Base-by-base conservation (phyloP, 768 basidiomycete species). In the Boletus rubescentipes region DNA sequence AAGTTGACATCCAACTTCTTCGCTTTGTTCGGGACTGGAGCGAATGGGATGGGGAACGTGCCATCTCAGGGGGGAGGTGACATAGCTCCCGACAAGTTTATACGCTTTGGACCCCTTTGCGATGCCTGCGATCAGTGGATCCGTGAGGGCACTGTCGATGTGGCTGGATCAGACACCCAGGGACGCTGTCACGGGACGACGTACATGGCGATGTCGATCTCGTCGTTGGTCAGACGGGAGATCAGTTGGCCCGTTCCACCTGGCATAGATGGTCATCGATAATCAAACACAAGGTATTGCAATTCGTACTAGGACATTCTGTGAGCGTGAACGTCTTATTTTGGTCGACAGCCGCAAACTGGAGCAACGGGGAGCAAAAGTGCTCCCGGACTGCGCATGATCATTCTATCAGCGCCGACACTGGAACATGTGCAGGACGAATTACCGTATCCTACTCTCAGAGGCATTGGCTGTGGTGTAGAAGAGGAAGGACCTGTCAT, bases 51-150 rank as follows among this genome's bases (percentile, higher is more conserved):
- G 23, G 37, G 20, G 36, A 36, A 61, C 75, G 46, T 57, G 85
- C 94, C 93, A 98, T 74, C 91, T 87, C 39, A 98, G 74, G 2
- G 94, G 91, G 5, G 91, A 91, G 1, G 82, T 82, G 43, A 98
- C 94, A 67, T 92, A 98, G 65, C 90, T 91, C 8, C 96, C 94
- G 4, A 96, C 85, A 16, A 98, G 85, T 69, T 89, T 93, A 73
- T 97, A 99, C 8, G 87, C 83, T 48, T 81, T 79, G 0, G 89
- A 89, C 1, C 93, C 92, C 51, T 93, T 94, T 8, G 92, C 93
- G 50, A 97, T 91, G 0, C 95, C 95, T 46, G 93, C 89, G 58
- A 97, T 92, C 30, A 98, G 74, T 0, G 91, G 82, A 64, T 96
- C 95, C 1, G 95, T 97, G 44, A 98, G 81, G 0, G 92, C 92